phyloP scores from a whole-genome alignment of 129 eudicot species.

The Helianthus annuus region HanXRQr2.0-SUNRISE NC_035439.2:64266753-64267252 shows the following conservation, averaged over 20 bases:
- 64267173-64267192: constrained; percentile 53
- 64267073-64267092: constrained; percentile 11
- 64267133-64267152: constrained; percentile 89
- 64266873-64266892: constrained; percentile 25
- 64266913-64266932: constrained; percentile 43
- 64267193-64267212: constrained; percentile 45
- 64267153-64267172: constrained; percentile 60
- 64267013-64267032: background rate
- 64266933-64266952: constrained; percentile 60
- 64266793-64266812: too few species aligned
- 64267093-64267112: constrained; percentile 66
- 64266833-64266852: constrained; percentile 53
- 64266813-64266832: constrained; percentile 15
- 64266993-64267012: constrained; percentile 85
- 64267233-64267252: constrained; percentile 32
- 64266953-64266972: constrained; percentile 90
- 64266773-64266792: too few species aligned
- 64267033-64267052: background rate
- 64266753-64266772: too few species aligned
- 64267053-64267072: background rate
- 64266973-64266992: constrained; percentile 55
- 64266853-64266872: constrained; percentile 41
- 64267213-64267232: constrained; percentile 63
- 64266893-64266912: constrained; percentile 15
- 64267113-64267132: constrained; percentile 89